Percentiles rank a stretch among this genome's conserved stretches.
Evolutionary conservation across 2,329 filamentous ascomycete species (phyloP).

Genomic region (Endocalyx cinctus): DNA sequence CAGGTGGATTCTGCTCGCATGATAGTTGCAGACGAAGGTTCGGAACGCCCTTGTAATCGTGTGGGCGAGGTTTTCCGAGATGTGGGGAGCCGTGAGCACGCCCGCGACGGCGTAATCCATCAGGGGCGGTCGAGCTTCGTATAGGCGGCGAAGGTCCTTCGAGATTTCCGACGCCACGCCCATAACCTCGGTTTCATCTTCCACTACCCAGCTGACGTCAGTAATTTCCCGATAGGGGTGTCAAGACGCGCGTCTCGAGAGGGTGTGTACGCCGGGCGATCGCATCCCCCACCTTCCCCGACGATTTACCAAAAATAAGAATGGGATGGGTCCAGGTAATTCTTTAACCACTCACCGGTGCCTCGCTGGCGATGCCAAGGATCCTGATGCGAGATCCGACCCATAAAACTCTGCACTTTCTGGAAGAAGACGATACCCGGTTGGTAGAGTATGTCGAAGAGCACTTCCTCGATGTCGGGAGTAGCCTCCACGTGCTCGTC

Average conservation of each 20-base stretch:
- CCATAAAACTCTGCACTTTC: constrained; percentile 54
- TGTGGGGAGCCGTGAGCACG: constrained; percentile 41
- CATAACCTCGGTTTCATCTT: constrained; percentile 57
- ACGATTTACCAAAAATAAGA: too few relatives aligned
- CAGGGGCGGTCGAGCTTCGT: constrained; percentile 45
- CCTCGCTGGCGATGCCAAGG: constrained; percentile 52
- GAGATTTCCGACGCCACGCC: constrained; percentile 46
- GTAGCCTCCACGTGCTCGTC: constrained; percentile 21
- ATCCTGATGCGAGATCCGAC: constrained; percentile 51
- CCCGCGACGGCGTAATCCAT: constrained; percentile 54
- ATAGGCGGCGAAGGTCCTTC: constrained; percentile 44
- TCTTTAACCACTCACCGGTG: too few relatives aligned
- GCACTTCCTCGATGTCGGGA: constrained; percentile 45
- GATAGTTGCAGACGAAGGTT: constrained; percentile 52
- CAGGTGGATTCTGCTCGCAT: constrained; percentile 51
- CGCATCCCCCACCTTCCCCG: too few relatives aligned
- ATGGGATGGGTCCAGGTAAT: too few relatives aligned
- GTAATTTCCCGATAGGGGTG: too few relatives aligned
- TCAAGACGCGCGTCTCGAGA: too few relatives aligned
- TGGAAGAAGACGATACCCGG: constrained; percentile 54
- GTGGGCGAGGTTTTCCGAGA: constrained; percentile 44
- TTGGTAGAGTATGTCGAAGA: constrained; percentile 52
- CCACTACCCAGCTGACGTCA: too few relatives aligned
- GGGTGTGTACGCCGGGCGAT: too few relatives aligned
- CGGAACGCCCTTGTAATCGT: constrained; percentile 49